Evolutionary conservation across 2,329 filamentous ascomycete genomes (phyloP).

Genomic region (Cladosporium cucumerinum): DNA sequence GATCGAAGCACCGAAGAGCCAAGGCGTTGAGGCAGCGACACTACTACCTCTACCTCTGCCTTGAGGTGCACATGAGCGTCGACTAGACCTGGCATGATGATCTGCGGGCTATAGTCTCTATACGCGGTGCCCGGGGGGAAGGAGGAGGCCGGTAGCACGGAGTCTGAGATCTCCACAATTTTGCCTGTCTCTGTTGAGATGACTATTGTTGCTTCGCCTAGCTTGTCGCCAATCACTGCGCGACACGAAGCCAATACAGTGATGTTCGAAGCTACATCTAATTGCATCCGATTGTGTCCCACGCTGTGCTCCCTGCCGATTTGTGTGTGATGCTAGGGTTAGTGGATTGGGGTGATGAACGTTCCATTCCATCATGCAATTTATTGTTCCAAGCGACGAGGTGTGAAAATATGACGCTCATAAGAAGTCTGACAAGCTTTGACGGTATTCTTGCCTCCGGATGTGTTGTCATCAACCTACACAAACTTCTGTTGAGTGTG

Average conservation of each 20-base stretch:
- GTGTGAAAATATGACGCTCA: not conserved
- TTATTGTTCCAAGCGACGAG: not conserved
- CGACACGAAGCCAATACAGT: conserved; percentile 80
- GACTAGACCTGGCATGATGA: conserved; percentile 86
- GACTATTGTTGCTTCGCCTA: conserved; percentile 80
- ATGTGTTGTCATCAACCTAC: not conserved
- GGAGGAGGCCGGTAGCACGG: conserved; percentile 67
- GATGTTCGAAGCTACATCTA: conserved; percentile 34
- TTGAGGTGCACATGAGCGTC: conserved; percentile 97
- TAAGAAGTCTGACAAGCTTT: not conserved
- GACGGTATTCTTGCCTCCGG: not conserved
- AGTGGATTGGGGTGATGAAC: not conserved
- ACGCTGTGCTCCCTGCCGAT: not conserved
- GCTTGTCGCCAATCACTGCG: conserved; percentile 70
- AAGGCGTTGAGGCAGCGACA: no score
- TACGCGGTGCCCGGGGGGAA: conserved; percentile 74
- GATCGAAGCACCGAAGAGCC: no score
- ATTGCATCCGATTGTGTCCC: not conserved
- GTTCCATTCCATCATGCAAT: not conserved
- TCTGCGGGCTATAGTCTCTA: conserved; percentile 76
- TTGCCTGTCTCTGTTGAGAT: conserved; percentile 78
- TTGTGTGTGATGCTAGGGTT: not conserved
- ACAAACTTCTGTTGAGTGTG: not conserved
- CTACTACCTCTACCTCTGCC: no score
- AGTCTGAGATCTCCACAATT: conserved; percentile 71